These are phyloP conservation scores for Barnettozyma pratensis DNA, from an alignment of 805 yeast species.

Conservation along the genomic window DNA sequence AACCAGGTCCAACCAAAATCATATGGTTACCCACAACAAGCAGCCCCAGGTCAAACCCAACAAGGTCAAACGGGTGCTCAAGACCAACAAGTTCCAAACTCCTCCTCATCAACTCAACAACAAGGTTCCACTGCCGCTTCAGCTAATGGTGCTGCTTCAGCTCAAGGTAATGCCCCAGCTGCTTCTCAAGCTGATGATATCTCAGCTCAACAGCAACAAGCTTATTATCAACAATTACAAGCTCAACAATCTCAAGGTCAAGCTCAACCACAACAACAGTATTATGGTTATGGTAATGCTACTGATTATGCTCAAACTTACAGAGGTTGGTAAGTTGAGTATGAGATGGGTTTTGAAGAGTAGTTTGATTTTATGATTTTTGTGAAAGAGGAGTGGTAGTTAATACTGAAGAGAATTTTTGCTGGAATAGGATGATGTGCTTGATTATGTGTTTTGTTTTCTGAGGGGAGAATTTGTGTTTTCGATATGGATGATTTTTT, in stretches of 20 bases:
- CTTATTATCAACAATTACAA: slow-evolving; percentile 22
- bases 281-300: slow-evolving; percentile 15
- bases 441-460: background rate
- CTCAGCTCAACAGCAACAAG: slow-evolving; percentile 20
- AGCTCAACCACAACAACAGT: slow-evolving; percentile 12
- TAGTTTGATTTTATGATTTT: slow-evolving; percentile 5
- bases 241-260: slow-evolving; percentile 18
- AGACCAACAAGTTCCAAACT: slow-evolving; percentile 5
- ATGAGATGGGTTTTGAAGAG: background rate
- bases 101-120: slow-evolving; percentile 12
- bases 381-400: background rate
- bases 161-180: slow-evolving; percentile 7
- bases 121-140: slow-evolving; percentile 11
- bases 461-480: background rate
- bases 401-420: background rate
- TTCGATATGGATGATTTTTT: no score
- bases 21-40: slow-evolving; percentile 14
- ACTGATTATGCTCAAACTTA: slow-evolving; percentile 13
- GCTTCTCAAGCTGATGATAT: slow-evolving; percentile 15
- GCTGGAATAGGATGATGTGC: background rate
- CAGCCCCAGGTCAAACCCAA: slow-evolving; percentile 5
- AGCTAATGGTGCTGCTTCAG: slow-evolving; percentile 10
- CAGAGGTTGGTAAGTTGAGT: slow-evolving; percentile 1
- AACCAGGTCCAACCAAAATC: slow-evolving; percentile 19
- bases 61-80: slow-evolving; percentile 11